Conservation (phyloP, 305 asterid species). For the Plantago coronopus region DNA sequence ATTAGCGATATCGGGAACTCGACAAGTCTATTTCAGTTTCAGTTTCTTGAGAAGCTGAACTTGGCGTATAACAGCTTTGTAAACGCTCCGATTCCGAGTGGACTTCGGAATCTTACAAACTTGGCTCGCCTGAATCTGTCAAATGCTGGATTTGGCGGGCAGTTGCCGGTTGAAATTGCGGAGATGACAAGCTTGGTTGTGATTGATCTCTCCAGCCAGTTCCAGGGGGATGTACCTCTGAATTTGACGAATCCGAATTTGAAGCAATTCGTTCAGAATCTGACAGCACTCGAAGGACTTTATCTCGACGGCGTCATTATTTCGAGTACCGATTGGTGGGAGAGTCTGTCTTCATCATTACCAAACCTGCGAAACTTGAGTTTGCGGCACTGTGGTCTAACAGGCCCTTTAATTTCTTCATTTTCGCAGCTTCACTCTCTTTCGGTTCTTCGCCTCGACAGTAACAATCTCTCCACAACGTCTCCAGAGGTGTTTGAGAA, state of each 20-base stretch:
- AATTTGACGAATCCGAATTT: slow-evolving; percentile 50
- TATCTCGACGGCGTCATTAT: slow-evolving; percentile 56
- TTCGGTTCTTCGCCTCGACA: slow-evolving; percentile 39
- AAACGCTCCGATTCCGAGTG: slow-evolving; percentile 34
- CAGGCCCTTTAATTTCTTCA: slow-evolving; percentile 44
- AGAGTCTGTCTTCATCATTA: slow-evolving; percentile 39
- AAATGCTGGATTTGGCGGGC: slow-evolving; percentile 49
- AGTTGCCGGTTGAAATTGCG: slow-evolving; percentile 41
- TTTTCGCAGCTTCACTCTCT: slow-evolving; percentile 38
- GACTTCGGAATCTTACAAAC: slow-evolving; percentile 35
- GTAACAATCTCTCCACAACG: slow-evolving; percentile 38
- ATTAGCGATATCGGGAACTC: slow-evolving; percentile 42
- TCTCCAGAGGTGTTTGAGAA: slow-evolving; percentile 33
- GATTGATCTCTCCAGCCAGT: slow-evolving; percentile 52
- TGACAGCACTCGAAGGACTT: slow-evolving; percentile 38
- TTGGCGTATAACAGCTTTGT: slow-evolving; percentile 53
- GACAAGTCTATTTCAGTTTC: slow-evolving; percentile 40
- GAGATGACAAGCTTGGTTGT: slow-evolving; percentile 33
- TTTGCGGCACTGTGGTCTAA: slow-evolving; percentile 38
- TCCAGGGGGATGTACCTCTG: slow-evolving; percentile 19
- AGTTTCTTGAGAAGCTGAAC: slow-evolving; percentile 41
- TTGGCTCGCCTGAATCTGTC: slow-evolving; percentile 56
- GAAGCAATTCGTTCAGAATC: slow-evolving; percentile 39
- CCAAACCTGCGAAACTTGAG: slow-evolving; percentile 49
- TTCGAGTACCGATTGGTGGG: slow-evolving; percentile 48